Evolutionary conservation across 169 alveolate genomes (phyloP).

Genomic region (Fabrea salina): DNA sequence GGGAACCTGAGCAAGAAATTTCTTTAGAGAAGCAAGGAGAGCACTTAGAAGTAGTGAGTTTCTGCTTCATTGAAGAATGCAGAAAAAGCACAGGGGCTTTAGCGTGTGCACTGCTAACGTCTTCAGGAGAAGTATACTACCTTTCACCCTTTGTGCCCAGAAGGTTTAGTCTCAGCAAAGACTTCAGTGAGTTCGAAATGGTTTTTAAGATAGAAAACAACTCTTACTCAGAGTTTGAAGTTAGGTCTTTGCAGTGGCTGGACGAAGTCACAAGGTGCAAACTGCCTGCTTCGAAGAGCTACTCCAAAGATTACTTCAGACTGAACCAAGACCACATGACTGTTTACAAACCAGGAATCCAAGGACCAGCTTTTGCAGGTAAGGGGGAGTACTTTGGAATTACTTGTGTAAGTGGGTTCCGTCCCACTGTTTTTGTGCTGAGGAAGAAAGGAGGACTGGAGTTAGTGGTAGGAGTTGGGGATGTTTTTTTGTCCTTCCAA

Average conservation of each 20-base stretch:
- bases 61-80: neutral
- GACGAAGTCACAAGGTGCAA: neutral
- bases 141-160: neutral
- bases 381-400: neutral
- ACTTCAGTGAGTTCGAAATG: neutral
- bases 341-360: neutral
- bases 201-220: neutral
- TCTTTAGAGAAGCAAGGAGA: neutral
- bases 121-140: neutral
- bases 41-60: neutral
- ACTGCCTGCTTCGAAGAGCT: neutral
- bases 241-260: neutral
- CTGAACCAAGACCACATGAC: neutral
- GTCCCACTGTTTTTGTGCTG: neutral
- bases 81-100: neutral
- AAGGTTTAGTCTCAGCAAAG: neutral
- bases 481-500: neutral
- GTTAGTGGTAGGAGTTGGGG: neutral
- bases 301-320: neutral
- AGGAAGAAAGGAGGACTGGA: neutral
- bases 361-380: neutral
- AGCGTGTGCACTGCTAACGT: neutral
- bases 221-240: neutral
- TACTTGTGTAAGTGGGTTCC: neutral
- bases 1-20: neutral